phyloP scores from a whole-genome alignment of 1,139 yeast genomes.

The Komagataea norvegica region DNA sequence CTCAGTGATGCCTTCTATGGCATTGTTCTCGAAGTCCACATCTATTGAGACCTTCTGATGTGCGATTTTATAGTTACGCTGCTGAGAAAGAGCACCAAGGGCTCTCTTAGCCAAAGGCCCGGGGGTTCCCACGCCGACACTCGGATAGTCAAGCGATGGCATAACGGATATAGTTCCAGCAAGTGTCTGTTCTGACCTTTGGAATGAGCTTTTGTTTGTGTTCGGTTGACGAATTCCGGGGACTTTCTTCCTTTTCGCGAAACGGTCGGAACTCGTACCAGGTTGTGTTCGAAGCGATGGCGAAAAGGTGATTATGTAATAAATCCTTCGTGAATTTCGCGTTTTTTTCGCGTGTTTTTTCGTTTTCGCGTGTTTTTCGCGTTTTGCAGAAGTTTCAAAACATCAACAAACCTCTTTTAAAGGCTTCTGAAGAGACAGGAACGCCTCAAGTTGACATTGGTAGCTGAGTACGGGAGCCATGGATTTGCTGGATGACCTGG shows the following conservation, averaged over 20 bases:
- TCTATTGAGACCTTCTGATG: constrained; percentile 69
- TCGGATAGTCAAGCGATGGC: constrained; percentile 20
- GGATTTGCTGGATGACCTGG: constrained; percentile 19
- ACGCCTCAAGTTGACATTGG: no score
- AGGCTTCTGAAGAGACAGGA: no score
- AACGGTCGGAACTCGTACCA: no score
- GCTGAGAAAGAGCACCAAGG: constrained; percentile 2
- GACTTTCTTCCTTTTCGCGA: no score
- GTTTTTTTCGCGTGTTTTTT: not conserved
- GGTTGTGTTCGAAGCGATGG: no score
- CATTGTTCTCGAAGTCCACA: constrained; percentile 52
- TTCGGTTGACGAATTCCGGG: no score
- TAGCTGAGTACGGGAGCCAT: constrained; percentile 5
- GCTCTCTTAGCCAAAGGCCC: constrained; percentile 11
- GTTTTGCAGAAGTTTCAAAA: not conserved
- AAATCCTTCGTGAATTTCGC: no score
- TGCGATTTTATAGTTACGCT: constrained; percentile 45
- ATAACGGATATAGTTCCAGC: no score
- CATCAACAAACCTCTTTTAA: no score
- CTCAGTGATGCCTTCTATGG: constrained; percentile 73
- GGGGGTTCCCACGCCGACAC: constrained; percentile 21
- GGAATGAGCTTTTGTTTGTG: no score
- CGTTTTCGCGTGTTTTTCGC: not conserved
- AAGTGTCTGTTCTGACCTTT: no score
- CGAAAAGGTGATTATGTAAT: no score